Base-by-base conservation (phyloP, 73 alveolate species). In the Tetrahymena borealis region DNA sequence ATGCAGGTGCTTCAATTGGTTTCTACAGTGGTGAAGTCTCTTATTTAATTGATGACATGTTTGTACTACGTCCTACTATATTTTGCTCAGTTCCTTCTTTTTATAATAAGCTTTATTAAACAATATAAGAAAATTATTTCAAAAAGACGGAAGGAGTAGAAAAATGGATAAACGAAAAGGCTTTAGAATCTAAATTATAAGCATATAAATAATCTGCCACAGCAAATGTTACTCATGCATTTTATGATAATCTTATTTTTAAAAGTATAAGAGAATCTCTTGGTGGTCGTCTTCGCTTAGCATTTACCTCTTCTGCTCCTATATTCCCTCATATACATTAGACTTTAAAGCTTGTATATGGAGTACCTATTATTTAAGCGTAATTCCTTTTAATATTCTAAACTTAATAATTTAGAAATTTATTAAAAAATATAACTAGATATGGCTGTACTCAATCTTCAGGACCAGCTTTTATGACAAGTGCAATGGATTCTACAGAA, bases 21-120 rank as follows among this genome's bases (percentile, higher is more conserved):
- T 96, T 97, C 95, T 98, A 95, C 90, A 78, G 96, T 16, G 99
- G 99, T 60, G 99, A 97, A 78, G 96, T 97, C 37, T 60, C 43
- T 35, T 96, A 94, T 90, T 94, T 98, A 18, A 92, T 39, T n/a
- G 99, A 97, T 40, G 99, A 98, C 91, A 92, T 98, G 7, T 94
- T 95, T 93, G 97, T 97, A 38, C 95, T 98, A 37, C 96, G 94
- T 36, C 96, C 96, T n/a, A 93, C 95, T 24, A 32, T 93, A 31
- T 93, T 93, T 39, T 60, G 79, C 32, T 93, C 95, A 11, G 95
- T 93, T 8, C 95, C 95, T 28, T 40, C 93, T 20, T 32, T 93
- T 28, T 93, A 93, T 33, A 93, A 93, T 91, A 96, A 98, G 15
- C 97, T 97, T 91, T 98, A 95, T 91, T 92, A 96, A 40, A 96